Evolutionary conservation across 768 basidiomycete species (phyloP).

Genomic region (Phanerodontia chrysosporium): DNA sequence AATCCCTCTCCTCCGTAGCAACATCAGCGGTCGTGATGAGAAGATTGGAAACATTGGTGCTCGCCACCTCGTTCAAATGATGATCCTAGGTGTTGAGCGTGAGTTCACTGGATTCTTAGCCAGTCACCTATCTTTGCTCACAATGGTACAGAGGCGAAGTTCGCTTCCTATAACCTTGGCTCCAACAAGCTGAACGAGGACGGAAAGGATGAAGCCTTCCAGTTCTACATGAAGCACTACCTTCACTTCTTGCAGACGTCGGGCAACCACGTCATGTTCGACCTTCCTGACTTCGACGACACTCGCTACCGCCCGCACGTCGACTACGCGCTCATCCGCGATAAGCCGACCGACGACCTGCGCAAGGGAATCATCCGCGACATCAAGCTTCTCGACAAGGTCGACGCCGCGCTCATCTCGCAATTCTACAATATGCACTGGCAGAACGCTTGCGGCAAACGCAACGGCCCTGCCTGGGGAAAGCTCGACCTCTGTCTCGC

Average conservation of each 20-base stretch:
- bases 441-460: slow-evolving; percentile 41
- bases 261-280: slow-evolving; percentile 21
- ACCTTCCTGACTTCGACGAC: slow-evolving; percentile 25
- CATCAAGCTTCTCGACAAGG: neutral
- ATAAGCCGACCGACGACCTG: slow-evolving; percentile 9
- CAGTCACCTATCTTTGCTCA: neutral
- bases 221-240: slow-evolving; percentile 18
- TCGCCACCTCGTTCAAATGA: slow-evolving; percentile 5
- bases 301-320: slow-evolving; percentile 8
- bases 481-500: slow-evolving; percentile 32
- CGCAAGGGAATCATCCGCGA: neutral
- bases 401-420: neutral
- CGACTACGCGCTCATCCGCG: slow-evolving; percentile 17
- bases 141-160: neutral
- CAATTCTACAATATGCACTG: slow-evolving; percentile 7
- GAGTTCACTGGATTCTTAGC: neutral
- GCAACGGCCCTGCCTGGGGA: slow-evolving; percentile 38
- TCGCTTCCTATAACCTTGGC: neutral
- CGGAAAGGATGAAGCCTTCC: slow-evolving; percentile 1
- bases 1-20: slow-evolving; percentile 12
- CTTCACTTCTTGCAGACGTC: slow-evolving; percentile 19
- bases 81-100: neutral
- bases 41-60: neutral
- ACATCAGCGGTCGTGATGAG: neutral
- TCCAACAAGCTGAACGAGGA: neutral